phyloP scores from a whole-genome alignment of 2,329 filamentous ascomycete species.

The Cordyceps militaris region DNA sequence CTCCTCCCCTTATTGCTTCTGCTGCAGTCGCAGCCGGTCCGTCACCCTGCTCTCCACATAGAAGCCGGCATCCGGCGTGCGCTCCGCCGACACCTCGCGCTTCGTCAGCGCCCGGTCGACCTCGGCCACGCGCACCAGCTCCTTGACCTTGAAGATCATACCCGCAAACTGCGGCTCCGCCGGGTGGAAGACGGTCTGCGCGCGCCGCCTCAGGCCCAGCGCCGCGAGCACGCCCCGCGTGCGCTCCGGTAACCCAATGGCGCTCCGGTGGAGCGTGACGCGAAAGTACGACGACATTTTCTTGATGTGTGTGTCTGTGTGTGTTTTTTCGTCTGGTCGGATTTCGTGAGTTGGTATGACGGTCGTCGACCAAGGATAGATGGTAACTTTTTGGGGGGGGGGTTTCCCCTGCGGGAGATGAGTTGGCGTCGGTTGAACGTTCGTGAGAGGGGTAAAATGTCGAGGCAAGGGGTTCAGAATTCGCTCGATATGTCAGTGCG shows the following conservation, averaged over 20 bases:
- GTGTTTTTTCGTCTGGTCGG: not conserved
- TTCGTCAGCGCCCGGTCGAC: slow-evolving; percentile 59
- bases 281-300: slow-evolving; percentile 78
- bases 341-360: not conserved
- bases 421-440: not conserved
- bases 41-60: slow-evolving; percentile 58
- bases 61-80: slow-evolving; percentile 74
- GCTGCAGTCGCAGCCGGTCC: not conserved
- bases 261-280: slow-evolving; percentile 81
- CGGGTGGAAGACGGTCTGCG: slow-evolving; percentile 83
- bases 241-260: slow-evolving; percentile 78
- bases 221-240: slow-evolving; percentile 75
- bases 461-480: not conserved
- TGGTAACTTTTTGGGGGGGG: not conserved
- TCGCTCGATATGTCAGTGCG: not conserved
- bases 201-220: slow-evolving; percentile 77
- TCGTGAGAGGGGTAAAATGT: not conserved
- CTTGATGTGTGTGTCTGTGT: not conserved
- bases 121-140: slow-evolving; percentile 77
- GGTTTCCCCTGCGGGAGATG: not conserved
- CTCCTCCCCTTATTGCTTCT: not conserved
- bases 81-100: slow-evolving; percentile 60
- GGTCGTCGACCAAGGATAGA: not conserved
- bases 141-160: slow-evolving; percentile 91
- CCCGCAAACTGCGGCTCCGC: slow-evolving; percentile 75